phyloP scores from a whole-genome alignment of 352 stramenopile genomes.

The Pythium graminicola region DNA sequence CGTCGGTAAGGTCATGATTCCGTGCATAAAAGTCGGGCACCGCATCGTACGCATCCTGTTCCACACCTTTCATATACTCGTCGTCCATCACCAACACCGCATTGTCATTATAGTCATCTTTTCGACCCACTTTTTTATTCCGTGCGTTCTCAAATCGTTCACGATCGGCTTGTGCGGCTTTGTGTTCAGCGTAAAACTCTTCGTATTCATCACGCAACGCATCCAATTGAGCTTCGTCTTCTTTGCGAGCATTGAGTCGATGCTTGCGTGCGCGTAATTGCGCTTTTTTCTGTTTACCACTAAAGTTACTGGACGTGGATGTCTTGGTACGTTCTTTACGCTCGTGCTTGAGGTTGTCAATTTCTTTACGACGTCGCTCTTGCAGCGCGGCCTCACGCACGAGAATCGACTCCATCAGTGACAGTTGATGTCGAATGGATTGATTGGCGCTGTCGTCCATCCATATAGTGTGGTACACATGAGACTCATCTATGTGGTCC shows the following conservation, averaged over 20 bases:
- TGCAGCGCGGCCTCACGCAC: conserved; percentile 62
- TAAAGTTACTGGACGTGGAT: conserved; percentile 55
- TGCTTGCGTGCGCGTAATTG: conserved; percentile 79
- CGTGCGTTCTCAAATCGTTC: conserved; percentile 1
- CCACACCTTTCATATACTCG: conserved; percentile 19
- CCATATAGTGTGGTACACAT: conserved; percentile 10
- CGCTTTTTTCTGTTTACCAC: conserved; percentile 83
- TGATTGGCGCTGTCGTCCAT: conserved; percentile 11
- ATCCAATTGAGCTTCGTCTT: conserved; percentile 44
- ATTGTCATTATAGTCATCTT: conserved; percentile 19
- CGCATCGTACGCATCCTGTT: conserved; percentile 31
- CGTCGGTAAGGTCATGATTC: conserved; percentile 59
- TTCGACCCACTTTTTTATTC: conserved; percentile 13
- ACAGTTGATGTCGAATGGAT: not conserved
- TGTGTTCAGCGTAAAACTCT: conserved; percentile 48
- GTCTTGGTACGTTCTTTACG: conserved; percentile 69
- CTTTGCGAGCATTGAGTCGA: conserved; percentile 54
- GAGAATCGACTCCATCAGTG: conserved; percentile 33
- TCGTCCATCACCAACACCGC: conserved; percentile 27
- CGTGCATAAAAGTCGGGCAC: conserved; percentile 59
- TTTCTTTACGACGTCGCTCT: conserved; percentile 61
- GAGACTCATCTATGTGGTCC: not conserved
- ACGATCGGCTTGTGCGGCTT: conserved; percentile 13
- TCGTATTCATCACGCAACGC: conserved; percentile 36
- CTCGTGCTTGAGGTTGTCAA: conserved; percentile 73